These are phyloP conservation scores for Ceratobasidium sp. DNA, from an alignment of 1,284 basidiomycete genomes.

Conservation along the genomic window DNA sequence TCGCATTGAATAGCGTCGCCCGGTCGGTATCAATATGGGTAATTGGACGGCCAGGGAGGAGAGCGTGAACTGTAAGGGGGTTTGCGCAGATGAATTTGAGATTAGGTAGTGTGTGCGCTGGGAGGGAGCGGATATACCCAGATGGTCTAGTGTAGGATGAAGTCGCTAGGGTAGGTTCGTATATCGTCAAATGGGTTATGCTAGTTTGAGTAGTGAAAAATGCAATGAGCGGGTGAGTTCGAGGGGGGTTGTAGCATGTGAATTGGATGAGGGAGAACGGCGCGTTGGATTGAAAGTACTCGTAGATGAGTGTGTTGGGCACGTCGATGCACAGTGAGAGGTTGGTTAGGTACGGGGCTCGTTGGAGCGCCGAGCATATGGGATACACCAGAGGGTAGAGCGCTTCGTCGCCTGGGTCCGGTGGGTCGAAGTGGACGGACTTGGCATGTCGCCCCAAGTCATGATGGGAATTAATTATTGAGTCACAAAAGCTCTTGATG, in stretches of 20 bases:
- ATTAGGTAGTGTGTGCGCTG: neutral
- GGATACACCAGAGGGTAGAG: neutral
- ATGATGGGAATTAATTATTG: neutral
- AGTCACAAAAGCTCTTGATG: constrained; percentile 10
- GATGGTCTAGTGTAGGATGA: neutral
- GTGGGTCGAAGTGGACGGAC: neutral
- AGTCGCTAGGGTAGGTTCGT: neutral
- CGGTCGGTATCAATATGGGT: constrained; percentile 7
- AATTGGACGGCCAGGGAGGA: constrained; percentile 20
- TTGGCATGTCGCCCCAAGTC: neutral
- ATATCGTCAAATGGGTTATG: neutral
- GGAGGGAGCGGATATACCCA: neutral
- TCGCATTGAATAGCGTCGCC: neutral
- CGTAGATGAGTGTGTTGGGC: constrained; percentile 2
- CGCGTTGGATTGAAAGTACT: neutral
- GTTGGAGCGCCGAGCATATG: neutral
- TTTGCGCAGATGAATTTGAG: neutral
- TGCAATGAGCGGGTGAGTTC: neutral
- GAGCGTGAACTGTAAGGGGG: constrained; percentile 17
- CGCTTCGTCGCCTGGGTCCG: neutral
- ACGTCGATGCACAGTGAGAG: constrained; percentile 1
- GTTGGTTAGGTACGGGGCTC: neutral
- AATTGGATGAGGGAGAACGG: constrained; percentile 9
- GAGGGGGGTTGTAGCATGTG: neutral
- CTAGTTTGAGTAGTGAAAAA: constrained; percentile 7